Evolutionary conservation across 352 stramenopile species (phyloP).

Genomic region (Globisporangium cederbergense): DNA sequence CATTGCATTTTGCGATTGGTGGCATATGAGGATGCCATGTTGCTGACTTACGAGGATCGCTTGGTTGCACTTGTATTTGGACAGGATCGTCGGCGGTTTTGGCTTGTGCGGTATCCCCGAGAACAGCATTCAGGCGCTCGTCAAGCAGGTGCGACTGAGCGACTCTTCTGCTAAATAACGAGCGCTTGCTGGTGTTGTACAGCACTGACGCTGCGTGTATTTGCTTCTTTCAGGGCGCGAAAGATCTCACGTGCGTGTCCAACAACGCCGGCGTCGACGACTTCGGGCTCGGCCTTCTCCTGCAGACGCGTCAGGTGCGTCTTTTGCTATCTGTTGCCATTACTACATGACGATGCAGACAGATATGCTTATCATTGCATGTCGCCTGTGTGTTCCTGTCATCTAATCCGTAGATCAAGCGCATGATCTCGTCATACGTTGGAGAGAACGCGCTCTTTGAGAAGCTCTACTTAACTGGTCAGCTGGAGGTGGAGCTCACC

Average conservation of each 20-base stretch:
- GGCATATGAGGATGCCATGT: not conserved
- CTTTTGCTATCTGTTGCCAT: not conserved
- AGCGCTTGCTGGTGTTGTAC: conserved; percentile 1
- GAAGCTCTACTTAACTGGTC: conserved; percentile 88
- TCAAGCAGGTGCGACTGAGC: conserved; percentile 47
- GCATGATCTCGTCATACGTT: conserved; percentile 96
- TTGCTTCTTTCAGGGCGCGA: conserved; percentile 45
- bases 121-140: conserved; percentile 86
- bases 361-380: too few relatives aligned
- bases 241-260: conserved; percentile 87
- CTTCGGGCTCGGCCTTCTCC: conserved; percentile 91
- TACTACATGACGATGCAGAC: not conserved
- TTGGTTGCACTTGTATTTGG: not conserved
- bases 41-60: not conserved
- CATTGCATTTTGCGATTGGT: not conserved
- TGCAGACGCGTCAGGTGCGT: conserved; percentile 88
- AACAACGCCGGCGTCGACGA: conserved; percentile 94
- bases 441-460: conserved; percentile 96
- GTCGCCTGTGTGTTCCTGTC: too few relatives aligned
- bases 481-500: conserved; percentile 96
- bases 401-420: too few relatives aligned
- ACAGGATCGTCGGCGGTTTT: conserved; percentile 86
- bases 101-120: conserved; percentile 91
- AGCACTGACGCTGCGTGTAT: not conserved
- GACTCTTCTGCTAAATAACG: not conserved